Evolutionary conservation across 768 basidiomycete species (phyloP).

Genomic region (Tremella mesenterica): DNA sequence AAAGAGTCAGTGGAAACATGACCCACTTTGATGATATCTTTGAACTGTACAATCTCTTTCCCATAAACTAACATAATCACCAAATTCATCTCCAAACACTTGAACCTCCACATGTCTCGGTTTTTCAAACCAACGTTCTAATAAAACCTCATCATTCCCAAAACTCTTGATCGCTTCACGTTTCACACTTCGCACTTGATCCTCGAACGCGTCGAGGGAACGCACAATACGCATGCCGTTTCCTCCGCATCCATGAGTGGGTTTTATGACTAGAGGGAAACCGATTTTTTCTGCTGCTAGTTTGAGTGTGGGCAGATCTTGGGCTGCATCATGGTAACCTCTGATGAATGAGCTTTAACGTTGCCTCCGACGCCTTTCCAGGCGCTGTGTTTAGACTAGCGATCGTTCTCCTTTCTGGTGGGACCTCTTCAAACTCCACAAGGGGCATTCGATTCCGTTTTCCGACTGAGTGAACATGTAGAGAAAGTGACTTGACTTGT

Average conservation of each 20-base stretch:
- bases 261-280: constrained; percentile 89
- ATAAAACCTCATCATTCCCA: constrained; percentile 72
- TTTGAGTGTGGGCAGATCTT: constrained; percentile 63
- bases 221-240: constrained; percentile 87
- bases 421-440: no score
- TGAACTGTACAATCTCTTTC: constrained; percentile 90
- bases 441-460: no score
- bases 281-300: constrained; percentile 65
- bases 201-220: constrained; percentile 60
- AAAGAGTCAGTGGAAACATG: no score
- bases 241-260: constrained; percentile 90
- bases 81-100: constrained; percentile 74
- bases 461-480: no score
- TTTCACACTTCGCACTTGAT: constrained; percentile 75
- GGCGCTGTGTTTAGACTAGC: no score
- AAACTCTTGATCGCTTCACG: constrained; percentile 82
- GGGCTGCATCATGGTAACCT: constrained; percentile 79
- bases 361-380: not conserved
- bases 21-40: constrained; percentile 72
- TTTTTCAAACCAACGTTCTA: constrained; percentile 79
- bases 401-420: no score
- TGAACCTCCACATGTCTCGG: constrained; percentile 92
- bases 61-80: constrained; percentile 87
- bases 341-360: constrained; percentile 4
- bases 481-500: no score